Base-by-base conservation (phyloP, 2,329 filamentous ascomycete genomes). In the Neophaeococcomyces aloes region DNA sequence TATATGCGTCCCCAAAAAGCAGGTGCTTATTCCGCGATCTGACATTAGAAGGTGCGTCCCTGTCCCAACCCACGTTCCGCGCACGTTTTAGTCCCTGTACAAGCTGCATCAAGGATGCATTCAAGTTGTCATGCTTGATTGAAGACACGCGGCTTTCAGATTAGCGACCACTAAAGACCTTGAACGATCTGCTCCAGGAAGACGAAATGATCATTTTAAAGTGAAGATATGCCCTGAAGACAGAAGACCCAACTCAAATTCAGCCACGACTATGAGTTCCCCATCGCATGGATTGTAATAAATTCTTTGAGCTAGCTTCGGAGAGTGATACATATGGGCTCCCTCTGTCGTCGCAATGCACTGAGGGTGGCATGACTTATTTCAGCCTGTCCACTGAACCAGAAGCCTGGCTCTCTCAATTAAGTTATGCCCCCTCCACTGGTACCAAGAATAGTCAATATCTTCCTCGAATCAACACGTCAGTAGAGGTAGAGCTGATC, bases 401-500 rank as follows among this genome's bases (percentile, higher is more conserved):
- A 11, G 30, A 32, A 13, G 30, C 30, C 30, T 32, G 30, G 30
- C n/a, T 32, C n/a, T 32, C 30, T 32, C 30, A 32, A 32, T 15
- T 32, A 14, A 4, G n/a, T 11, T 32, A 32, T 32, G 30, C n/a
- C 17, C 17, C 17, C 30, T 14, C n/a, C 30, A 32, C 30, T 4
- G 30, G 30, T 15, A 15, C 17, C 10, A 32, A 32, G 1, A 39
- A 56, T n/a, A 48, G 47, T n/a, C 57, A 60, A 42, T 60, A 56
- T 44, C 39, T 53, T 2, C 53, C 57, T 14, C 56, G 59, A 7
- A 44, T 60, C 38, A 60, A 60, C 41, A 58, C 56, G 7, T 55
- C 48, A 2, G 53, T 53, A 2, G 45, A 29, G 15, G 44, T 47
- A 10, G 42, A 53, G 25, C 43, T 23, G n/a, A 53, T 59, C 33